Base-by-base conservation (phyloP, 2,329 filamentous ascomycete species). In the Cytospora chrysosperma region DNA sequence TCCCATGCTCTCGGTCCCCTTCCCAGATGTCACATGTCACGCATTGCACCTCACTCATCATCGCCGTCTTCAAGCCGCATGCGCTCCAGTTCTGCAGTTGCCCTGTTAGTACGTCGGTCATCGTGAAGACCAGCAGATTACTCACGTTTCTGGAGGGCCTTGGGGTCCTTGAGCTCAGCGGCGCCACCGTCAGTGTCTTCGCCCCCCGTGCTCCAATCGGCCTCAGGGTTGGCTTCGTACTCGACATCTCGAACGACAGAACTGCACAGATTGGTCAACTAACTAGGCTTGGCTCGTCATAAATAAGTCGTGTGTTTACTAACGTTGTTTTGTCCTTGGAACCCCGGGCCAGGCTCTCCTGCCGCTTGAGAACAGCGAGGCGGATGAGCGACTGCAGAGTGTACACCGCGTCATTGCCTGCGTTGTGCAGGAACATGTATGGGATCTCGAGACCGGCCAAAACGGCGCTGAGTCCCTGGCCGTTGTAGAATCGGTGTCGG, bases 381-480 rank as follows among this genome's bases (percentile, higher is more conserved):
- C 78, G 85, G 8, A 97, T 74, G 81, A 95, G 84, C 9, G 87
- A 89, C 66, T 88, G 87, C 67, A 96, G 76, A 0, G 92, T 94
- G 72, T 90, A 95, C 1, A 87, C 83, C 0, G 93, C 92, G 72
- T 97, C 93, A 68, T 97, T 97, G 1, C 93, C 88, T 0, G 88
- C 93, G 71, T 96, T 96, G 75, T 97, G 93, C n/a, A 94, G 79
- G 69, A 90, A 81, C 74, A 79, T 84, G 50, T 81, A 84, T 0
- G 76, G 70, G 10, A 96, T 84, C 3, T 83, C 84, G 30, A 97
- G 78, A 7, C 88, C 82, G 7, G 75, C 70, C 27, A 97, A 82
- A 17, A 96, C 80, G 7, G 69, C 77, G 0, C 77, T 78, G 2
- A 98, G 81, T 1, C 82, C 83, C 17, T 82, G 81, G 4, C 80